Conservation (phyloP, 208 protist species). For the Angomonas desouzai region DNA sequence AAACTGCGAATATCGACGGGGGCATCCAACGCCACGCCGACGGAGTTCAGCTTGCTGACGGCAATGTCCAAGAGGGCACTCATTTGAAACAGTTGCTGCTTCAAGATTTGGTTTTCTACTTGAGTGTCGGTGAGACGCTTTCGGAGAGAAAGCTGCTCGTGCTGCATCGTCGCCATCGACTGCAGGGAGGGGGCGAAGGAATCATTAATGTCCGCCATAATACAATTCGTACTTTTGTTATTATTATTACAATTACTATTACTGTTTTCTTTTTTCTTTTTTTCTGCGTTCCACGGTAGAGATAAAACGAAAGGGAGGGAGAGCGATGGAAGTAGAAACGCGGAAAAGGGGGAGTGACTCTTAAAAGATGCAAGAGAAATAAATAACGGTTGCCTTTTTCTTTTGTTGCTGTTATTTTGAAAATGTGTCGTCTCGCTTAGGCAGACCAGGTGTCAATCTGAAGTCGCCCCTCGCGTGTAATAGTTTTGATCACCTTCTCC, state of each 20-base stretch:
- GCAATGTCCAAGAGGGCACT: conserved; percentile 79
- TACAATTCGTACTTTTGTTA: neutral
- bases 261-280: neutral
- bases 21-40: conserved; percentile 71
- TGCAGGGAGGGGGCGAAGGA: conserved; percentile 23
- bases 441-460: conserved; percentile 85
- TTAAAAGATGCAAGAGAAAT: conserved; percentile 2
- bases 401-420: too few relatives aligned
- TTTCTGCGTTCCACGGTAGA: too few relatives aligned
- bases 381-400: too few relatives aligned
- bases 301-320: too few relatives aligned
- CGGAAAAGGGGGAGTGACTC: too few relatives aligned
- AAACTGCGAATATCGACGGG: conserved; percentile 75
- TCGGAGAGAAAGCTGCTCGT: conserved; percentile 71
- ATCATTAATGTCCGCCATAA: conserved; percentile 11
- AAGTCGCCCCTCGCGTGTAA: conserved; percentile 53
- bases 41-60: conserved; percentile 71
- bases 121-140: conserved; percentile 63
- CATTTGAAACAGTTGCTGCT: conserved; percentile 74
- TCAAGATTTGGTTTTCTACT: conserved; percentile 76
- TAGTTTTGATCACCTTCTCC: conserved; percentile 27
- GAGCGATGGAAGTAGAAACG: too few relatives aligned
- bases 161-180: conserved; percentile 45
- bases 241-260: neutral
- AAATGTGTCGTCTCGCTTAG: conserved; percentile 22